These are phyloP conservation scores for Grifola frondosa DNA, from an alignment of 1,284 basidiomycete species.

Conservation along the genomic window DNA sequence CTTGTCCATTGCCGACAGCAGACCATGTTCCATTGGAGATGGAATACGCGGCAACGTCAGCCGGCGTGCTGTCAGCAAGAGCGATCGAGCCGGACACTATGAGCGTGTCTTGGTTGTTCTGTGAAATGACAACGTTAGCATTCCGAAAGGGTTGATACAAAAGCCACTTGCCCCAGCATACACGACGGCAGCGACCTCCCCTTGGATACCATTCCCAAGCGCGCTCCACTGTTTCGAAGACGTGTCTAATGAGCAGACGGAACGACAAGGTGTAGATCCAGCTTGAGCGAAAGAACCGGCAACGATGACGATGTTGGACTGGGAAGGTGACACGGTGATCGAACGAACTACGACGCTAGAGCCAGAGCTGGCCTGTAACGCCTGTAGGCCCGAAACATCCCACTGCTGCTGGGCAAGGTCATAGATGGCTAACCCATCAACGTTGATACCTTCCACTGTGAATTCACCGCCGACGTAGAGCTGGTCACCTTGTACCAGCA, in stretches of 20 bases:
- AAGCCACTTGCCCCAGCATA: conserved; percentile 72
- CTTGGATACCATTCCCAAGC: conserved; percentile 81
- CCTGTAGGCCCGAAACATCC: conserved; percentile 55
- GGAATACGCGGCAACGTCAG: conserved; percentile 64
- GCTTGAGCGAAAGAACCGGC: conserved; percentile 85
- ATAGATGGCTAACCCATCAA: conserved; percentile 74
- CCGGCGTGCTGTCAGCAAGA: conserved; percentile 39
- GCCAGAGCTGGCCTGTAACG: conserved; percentile 55
- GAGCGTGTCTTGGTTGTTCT: conserved; percentile 65
- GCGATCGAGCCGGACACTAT: conserved; percentile 75
- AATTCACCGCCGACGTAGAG: conserved; percentile 86
- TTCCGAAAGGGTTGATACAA: neutral
- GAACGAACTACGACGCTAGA: conserved; percentile 70
- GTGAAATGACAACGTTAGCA: conserved; percentile 9
- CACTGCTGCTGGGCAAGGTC: conserved; percentile 65
- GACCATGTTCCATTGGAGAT: conserved; percentile 79
- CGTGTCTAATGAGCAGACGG: conserved; percentile 79
- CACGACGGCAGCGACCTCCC: conserved; percentile 77
- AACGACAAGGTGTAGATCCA: conserved; percentile 74
- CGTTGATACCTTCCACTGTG: conserved; percentile 51
- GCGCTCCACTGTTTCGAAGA: conserved; percentile 73
- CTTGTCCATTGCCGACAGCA: conserved; percentile 61
- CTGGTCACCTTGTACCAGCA: conserved; percentile 63
- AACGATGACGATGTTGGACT: conserved; percentile 71
- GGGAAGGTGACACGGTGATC: conserved; percentile 64